Evolutionary conservation across 2,329 filamentous ascomycete genomes (phyloP), one percentile per base, ranked within the genome.

Genomic region (Periconia sp.): DNA sequence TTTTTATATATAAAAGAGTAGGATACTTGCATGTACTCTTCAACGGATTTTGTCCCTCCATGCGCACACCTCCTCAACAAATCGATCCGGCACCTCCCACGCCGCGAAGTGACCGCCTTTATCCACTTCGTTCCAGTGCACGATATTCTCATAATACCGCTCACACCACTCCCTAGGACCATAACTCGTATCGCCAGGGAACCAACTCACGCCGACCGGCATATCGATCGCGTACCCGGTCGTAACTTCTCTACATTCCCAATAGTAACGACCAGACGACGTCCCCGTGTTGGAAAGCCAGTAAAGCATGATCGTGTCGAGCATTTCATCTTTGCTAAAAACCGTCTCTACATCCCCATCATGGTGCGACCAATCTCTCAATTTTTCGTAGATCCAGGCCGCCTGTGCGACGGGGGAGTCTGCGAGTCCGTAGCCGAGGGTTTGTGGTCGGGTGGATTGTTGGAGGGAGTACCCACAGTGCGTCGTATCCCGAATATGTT

Each of bases 351-450:
- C 53, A 49, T 62, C 37, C 18, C 58, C 57, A 62, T 90, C 90
- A 1, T 63, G 60, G 63, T 91, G 88, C 0, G 84, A 84, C 89
- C 89, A 92, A 63, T 88, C 85, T 64, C 86, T 84, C 23, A 92
- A 74, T 65, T 92, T 92, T 72, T 92, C 90, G 60, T 88, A 88
- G 23, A 92, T 84, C 89, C 89, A 92, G 0, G 87, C 83, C 1
- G 92, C 76, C 6, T 90, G 74, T 0, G 81, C 87, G 0, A 89
- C 81, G 0, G 89, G 89, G 13, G 81, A 85, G 68, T 92, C 88
- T 1, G 82, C 78, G 2, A 92, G 75, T 0, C 77, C 83, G 63
- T 89, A 89, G 0, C 86, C 87, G 0, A 92, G 62, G 0, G 89
- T 92, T 49, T 89, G 84, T 0, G 89, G 89, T 53, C 86, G 85